Percentiles rank a stretch among this genome's conserved stretches.
phyloP scores from a whole-genome alignment of 352 stramenopile species.

The Globisporangium mamillatum region DNA sequence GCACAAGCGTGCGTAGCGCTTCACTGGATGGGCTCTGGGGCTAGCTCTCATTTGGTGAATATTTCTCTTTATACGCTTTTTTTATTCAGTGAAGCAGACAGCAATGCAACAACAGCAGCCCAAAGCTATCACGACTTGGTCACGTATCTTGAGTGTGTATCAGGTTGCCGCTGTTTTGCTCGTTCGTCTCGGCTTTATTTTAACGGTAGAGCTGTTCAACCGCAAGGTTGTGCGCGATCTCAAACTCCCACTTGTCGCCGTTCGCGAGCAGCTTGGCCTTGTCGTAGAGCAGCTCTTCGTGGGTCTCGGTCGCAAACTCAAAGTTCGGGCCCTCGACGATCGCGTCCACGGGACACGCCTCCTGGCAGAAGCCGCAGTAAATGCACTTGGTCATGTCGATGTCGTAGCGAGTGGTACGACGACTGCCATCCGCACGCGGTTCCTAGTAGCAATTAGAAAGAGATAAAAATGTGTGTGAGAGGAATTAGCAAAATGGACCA shows the following conservation, averaged over 20 bases:
- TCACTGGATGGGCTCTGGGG: not conserved
- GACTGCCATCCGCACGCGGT: constrained; percentile 94
- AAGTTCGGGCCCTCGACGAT: constrained; percentile 99
- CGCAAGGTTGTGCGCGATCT: constrained; percentile 99
- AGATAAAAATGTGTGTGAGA: constrained; percentile 6
- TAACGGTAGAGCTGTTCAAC: constrained; percentile 99
- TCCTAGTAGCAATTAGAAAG: constrained; percentile 50
- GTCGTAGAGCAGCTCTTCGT: constrained; percentile 99
- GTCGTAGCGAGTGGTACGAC: constrained; percentile 99
- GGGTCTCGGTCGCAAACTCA: constrained; percentile 99
- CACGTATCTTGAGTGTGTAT: not conserved
- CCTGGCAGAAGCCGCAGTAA: constrained; percentile 97
- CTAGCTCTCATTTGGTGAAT: constrained; percentile 9
- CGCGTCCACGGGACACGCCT: constrained; percentile 97
- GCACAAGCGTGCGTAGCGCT: not conserved
- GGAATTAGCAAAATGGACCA: constrained; percentile 4
- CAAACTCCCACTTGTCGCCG: constrained; percentile 99
- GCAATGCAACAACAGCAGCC: not conserved
- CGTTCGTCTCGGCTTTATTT: constrained; percentile 21
- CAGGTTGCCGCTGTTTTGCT: not conserved
- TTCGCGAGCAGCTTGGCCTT: constrained; percentile 99
- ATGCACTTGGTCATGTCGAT: constrained; percentile 99
- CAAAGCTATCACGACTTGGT: not conserved
- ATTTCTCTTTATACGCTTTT: constrained; percentile 1
- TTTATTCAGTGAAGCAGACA: not conserved